A percentile compares a stretch with the other conserved stretches of the same genome.
Conservation (phyloP, 352 stramenopile species). For the Phytophthora niederhauseri region DNA sequence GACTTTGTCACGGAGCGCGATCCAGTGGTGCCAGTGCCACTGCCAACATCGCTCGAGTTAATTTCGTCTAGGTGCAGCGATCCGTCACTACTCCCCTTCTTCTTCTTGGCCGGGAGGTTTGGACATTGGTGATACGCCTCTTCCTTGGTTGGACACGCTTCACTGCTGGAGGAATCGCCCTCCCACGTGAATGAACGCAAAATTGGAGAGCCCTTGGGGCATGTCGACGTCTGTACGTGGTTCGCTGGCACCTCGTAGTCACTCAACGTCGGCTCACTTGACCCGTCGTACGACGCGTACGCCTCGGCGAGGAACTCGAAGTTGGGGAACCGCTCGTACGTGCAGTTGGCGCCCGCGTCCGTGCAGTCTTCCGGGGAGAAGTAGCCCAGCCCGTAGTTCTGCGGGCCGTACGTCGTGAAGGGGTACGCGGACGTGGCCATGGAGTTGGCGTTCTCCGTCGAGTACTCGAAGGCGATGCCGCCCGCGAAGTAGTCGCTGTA, state of each 20-base stretch:
- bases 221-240: conserved; percentile 24
- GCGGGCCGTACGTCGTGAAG: conserved; percentile 62
- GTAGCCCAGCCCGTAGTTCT: conserved; percentile 86
- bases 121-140: conserved; percentile 43
- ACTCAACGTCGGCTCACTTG: conserved; percentile 36
- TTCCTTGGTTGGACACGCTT: conserved; percentile 32
- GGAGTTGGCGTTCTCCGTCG: conserved; percentile 78
- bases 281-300: conserved; percentile 46
- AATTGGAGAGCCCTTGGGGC: conserved; percentile 20
- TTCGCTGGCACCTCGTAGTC: conserved; percentile 32
- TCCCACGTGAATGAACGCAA: conserved; percentile 31
- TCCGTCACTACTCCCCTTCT: not conserved
- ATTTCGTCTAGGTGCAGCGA: conserved; percentile 25
- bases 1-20: conserved; percentile 7
- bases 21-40: not conserved
- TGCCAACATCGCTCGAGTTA: conserved; percentile 10
- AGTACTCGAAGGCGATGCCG: conserved; percentile 82
- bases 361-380: conserved; percentile 71
- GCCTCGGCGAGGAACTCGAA: conserved; percentile 50
- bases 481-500: conserved; percentile 70
- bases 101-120: conserved; percentile 16
- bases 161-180: conserved; percentile 26
- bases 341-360: conserved; percentile 44
- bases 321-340: conserved; percentile 45
- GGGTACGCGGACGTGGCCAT: conserved; percentile 59